Percentiles rank a stretch among this genome's conserved stretches.
phyloP scores from a whole-genome alignment of 495 filamentous ascomycete species.

The Penicillium waksmanii region DNA sequence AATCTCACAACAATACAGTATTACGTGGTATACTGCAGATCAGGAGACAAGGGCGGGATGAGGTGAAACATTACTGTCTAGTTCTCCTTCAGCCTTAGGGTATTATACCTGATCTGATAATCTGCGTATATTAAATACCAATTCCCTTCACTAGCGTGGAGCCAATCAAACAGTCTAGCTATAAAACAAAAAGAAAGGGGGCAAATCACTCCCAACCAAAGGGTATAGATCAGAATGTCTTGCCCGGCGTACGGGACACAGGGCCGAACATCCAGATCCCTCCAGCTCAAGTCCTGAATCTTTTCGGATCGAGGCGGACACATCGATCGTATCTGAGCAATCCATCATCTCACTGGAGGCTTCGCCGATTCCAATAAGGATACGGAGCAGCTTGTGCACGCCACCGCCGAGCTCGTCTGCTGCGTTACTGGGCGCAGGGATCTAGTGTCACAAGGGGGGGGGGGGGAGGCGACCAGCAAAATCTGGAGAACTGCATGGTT shows the following conservation, averaged over 20 bases:
- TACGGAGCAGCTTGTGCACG: conserved; percentile 28
- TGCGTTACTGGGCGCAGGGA: conserved; percentile 16
- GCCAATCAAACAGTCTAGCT: neutral
- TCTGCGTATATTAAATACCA: conserved; percentile 2
- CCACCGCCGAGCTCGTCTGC: conserved; percentile 22
- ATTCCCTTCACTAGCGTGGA: neutral
- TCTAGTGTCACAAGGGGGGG: conserved; percentile 26
- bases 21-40: neutral
- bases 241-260: conserved; percentile 13
- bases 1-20: neutral
- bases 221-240: neutral
- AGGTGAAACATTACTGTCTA: neutral
- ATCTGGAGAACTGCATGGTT: conserved; percentile 22
- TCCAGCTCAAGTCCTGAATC: conserved; percentile 17
- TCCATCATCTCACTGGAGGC: conserved; percentile 26
- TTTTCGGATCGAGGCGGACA: conserved; percentile 7
- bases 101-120: neutral
- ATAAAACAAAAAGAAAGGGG: neutral
- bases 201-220: neutral
- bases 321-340: neutral
- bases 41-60: neutral
- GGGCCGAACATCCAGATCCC: conserved; percentile 23
- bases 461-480: neutral
- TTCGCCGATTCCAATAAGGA: conserved; percentile 30
- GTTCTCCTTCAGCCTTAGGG: conserved; percentile 1